Evolutionary conservation across 306 rosid genomes (phyloP), one percentile per base, ranked within the genome.

Genomic region (Vachellia collinsii): DNA sequence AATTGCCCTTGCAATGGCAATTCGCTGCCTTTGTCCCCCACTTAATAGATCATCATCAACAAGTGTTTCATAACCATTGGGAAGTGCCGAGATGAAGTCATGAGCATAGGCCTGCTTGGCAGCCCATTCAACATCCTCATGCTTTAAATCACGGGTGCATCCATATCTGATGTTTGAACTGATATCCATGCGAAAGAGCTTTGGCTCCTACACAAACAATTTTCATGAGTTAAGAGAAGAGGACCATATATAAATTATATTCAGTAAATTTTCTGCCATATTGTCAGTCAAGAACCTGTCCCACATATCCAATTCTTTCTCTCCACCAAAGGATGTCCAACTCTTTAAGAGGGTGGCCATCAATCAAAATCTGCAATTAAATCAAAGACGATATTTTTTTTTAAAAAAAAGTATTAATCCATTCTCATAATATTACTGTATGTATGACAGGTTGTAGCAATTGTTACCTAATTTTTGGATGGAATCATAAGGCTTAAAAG

Each of bases 1-100:
- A 78, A 95, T 85, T 51, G 99, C 99, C 68, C 99, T 87, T 13
- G 99, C 99, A 62, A 95, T 95, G 70, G 98, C 99, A 51, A 95
- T 91, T 82, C 99, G 87, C 74, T 95, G 99, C 89, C 92, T 95
- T 85, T 95, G 99, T 65, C 98, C 99, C 16, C 99, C 99, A 79
- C 99, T 95, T 75, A 95, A 90, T 64, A 95, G 89, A 90, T 95
- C 97, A 58, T 93, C 94, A 78, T 95, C 99, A 53, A 95, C 97
- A 51, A 95, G 85, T 19, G 98, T 95, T 79, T 82, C 79, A 81
- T 95, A 95, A 65, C 99, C 96, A 86, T 88, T 85, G 70, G 99
- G 99, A 64, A 95, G 91, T 22, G 91, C 86, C 43, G 84, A 86
- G 76, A 95, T 93, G 80, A 95, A 95, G 80, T 91, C 96, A 58